Evolutionary conservation across 805 yeast species (phyloP).

Genomic region (Yamadazyma scolyti): DNA sequence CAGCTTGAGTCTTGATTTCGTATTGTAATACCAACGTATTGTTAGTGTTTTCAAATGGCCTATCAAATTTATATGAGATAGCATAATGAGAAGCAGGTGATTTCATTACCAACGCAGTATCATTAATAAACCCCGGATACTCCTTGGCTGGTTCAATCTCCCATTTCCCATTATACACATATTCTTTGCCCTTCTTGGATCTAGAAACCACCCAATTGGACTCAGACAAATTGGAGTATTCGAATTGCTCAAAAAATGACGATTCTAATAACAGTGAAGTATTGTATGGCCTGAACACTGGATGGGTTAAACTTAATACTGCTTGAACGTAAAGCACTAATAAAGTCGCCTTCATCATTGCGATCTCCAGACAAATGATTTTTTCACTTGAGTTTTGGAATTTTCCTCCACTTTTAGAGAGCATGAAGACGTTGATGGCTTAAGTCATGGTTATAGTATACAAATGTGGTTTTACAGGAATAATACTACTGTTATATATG

Average conservation of each 20-base stretch:
- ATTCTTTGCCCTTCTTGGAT: slow-evolving; percentile 49
- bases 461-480: too few relatives aligned
- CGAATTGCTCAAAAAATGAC: slow-evolving; percentile 67
- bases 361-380: too few relatives aligned
- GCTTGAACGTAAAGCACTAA: too few relatives aligned
- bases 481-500: too few relatives aligned
- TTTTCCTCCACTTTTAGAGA: too few relatives aligned
- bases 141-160: slow-evolving; percentile 49
- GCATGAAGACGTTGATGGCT: too few relatives aligned
- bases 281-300: slow-evolving; percentile 20
- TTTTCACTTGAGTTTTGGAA: too few relatives aligned
- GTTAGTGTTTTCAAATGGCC: slow-evolving; percentile 55
- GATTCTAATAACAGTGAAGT: slow-evolving; percentile 28
- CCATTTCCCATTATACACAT: slow-evolving; percentile 74
- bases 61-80: slow-evolving; percentile 59
- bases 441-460: too few relatives aligned
- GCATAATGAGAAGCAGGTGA: slow-evolving; percentile 80
- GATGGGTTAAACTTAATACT: not conserved
- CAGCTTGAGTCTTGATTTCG: slow-evolving; percentile 81
- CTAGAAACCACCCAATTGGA: slow-evolving; percentile 51
- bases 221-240: slow-evolving; percentile 15
- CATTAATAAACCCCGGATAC: slow-evolving; percentile 59
- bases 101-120: slow-evolving; percentile 74
- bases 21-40: slow-evolving; percentile 80
- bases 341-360: too few relatives aligned